These are phyloP conservation scores for Parsonsia alboflavescens DNA, from an alignment of 257 asterid species.

Conservation along the genomic window DNA sequence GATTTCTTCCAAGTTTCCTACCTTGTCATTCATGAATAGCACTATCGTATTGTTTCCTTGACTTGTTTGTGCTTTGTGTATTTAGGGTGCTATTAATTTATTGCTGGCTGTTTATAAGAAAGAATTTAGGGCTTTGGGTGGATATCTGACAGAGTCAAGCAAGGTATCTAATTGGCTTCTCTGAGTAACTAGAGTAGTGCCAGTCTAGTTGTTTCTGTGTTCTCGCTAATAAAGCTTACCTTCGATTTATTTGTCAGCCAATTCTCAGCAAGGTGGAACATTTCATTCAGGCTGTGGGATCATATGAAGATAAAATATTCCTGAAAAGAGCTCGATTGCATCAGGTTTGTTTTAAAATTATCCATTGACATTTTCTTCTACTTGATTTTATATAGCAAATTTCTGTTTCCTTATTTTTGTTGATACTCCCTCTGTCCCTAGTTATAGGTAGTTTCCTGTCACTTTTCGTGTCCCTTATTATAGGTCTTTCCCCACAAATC, in stretches of 20 bases:
- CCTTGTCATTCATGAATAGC: background rate
- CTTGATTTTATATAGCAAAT: background rate
- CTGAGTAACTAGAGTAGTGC: conserved; percentile 2
- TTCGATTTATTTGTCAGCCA: conserved; percentile 48
- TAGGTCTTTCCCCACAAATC: too few relatives aligned
- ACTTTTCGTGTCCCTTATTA: too few relatives aligned
- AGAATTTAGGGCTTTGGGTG: conserved; percentile 74
- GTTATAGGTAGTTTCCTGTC: too few relatives aligned
- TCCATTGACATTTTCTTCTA: background rate
- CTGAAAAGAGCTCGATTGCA: conserved; percentile 86
- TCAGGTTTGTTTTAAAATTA: conserved; percentile 44
- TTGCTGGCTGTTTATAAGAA: conserved; percentile 91
- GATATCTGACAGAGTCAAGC: conserved; percentile 81
- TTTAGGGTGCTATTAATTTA: conserved; percentile 93
- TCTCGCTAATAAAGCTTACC: conserved; percentile 14
- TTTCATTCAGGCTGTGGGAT: conserved; percentile 93
- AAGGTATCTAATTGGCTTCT: conserved; percentile 44
- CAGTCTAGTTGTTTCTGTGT: conserved; percentile 3
- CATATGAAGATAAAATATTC: conserved; percentile 83
- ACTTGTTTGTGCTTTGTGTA: conserved; percentile 17
- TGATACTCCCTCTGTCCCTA: too few relatives aligned
- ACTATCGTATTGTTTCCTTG: background rate
- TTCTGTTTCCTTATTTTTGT: background rate
- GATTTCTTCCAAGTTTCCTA: background rate
- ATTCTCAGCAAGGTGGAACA: conserved; percentile 75